Evolutionary conservation across 345 rosid species (phyloP), one percentile per base, ranked within the genome.

Genomic region (Physaria fendleri): DNA sequence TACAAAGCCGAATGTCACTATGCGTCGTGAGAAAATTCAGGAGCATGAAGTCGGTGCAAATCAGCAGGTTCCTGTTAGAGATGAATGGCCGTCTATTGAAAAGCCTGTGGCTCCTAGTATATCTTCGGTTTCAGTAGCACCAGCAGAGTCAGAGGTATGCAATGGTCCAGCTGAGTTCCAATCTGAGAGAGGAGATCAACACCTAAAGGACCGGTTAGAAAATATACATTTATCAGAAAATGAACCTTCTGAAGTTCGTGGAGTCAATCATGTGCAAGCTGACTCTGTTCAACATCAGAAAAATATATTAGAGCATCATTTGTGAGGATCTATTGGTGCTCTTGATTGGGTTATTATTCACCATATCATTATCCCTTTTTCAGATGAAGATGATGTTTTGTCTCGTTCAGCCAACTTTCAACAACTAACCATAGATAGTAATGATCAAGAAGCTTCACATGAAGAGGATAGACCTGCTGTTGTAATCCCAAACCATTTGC

Each of bases 401-500:
- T 64, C 82, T 3, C 78, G 72, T 27, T 64, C 81, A 27, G 79
- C 80, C 16, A 78, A 85, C 58, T 52, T 91, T 69, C 85, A 77
- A 69, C 78, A 81, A 52, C 69, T 85, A 55, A 75, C 53, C 65
- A 44, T 91, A 30, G 76, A 81, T 68, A 73, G 61, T 55, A 78
- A 84, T 29, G 88, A 85, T 27, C 70, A 60, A 28, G 81, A 53
- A 30, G 43, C 65, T 32, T 51, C 59, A 0, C 65, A 76, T 59
- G 91, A 80, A 48, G 94, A 83, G 68, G 82, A 77, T 43, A 74
- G 54, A 56, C 95, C 90, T 53, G 74, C 82, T 65, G 90, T 91
- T 22, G 73, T 91, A 45, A 91, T 91, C 64, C 98, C 98, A 49
- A 78, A 81, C 69, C 98, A 91, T 71, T 79, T 91, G 44, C 95